phyloP scores from a whole-genome alignment of 805 yeast species.

The Ogataea ganodermae region DNA sequence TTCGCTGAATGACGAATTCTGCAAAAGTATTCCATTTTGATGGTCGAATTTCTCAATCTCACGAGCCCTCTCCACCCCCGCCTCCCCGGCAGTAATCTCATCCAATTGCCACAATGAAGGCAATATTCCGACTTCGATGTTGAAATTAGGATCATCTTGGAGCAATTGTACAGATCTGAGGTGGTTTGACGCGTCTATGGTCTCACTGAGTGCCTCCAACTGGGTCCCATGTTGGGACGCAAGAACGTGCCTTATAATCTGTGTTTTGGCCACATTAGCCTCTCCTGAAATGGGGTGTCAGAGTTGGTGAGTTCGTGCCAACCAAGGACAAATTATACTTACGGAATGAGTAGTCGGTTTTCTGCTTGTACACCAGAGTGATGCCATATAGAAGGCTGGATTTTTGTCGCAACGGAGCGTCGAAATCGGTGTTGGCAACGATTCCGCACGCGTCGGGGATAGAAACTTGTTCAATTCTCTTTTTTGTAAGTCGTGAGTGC shows the following conservation, averaged over 20 bases:
- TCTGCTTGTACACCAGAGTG: conserved; percentile 48
- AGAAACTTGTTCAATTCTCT: conserved; percentile 37
- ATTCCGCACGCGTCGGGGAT: conserved; percentile 45
- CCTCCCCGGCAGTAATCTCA: not conserved
- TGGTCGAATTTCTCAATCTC: conserved; percentile 15
- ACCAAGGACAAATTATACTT: conserved; percentile 10
- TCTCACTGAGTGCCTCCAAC: conserved; percentile 8
- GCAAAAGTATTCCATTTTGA: conserved; percentile 10
- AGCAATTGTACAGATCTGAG: conserved; percentile 14
- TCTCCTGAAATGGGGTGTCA: conserved; percentile 13
- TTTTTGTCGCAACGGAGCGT: conserved; percentile 36
- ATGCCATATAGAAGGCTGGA: conserved; percentile 52
- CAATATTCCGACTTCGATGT: conserved; percentile 34
- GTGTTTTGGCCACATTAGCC: conserved; percentile 18
- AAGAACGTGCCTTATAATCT: conserved; percentile 15
- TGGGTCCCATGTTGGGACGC: not conserved
- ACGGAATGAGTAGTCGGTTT: conserved; percentile 46
- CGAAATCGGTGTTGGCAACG: conserved; percentile 24
- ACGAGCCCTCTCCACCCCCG: not conserved
- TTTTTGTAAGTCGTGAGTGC: conserved; percentile 30
- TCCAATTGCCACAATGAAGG: conserved; percentile 18
- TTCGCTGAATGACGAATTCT: conserved; percentile 11
- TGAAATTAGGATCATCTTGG: conserved; percentile 42
- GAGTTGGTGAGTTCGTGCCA: not conserved
- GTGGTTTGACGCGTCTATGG: conserved; percentile 8